A percentile compares a stretch with the other conserved stretches of the same genome.
phyloP scores from a whole-genome alignment of 2,329 filamentous ascomycete species.

The Fusarium sp. region DNA sequence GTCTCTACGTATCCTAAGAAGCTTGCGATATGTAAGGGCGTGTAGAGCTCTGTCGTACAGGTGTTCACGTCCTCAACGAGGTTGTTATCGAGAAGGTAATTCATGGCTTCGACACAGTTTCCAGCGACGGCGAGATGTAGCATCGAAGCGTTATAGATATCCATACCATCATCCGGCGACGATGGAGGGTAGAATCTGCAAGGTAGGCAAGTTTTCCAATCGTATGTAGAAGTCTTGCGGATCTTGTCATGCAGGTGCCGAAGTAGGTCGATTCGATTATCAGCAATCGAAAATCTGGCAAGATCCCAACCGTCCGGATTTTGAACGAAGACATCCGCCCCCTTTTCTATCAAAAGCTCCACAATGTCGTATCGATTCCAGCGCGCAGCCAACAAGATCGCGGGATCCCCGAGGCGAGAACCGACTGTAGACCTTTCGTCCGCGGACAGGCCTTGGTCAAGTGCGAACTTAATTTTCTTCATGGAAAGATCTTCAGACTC shows the following conservation, averaged over 20 bases:
- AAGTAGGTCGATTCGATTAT: not conserved
- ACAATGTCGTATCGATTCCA: not conserved
- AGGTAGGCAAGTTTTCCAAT: not conserved
- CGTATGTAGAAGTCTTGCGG: not conserved
- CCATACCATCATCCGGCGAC: not conserved
- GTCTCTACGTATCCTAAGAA: not conserved
- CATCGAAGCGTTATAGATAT: not conserved
- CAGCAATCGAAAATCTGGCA: not conserved
- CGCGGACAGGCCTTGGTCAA: not conserved
- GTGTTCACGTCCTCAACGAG: not conserved
- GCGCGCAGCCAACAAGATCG: not conserved
- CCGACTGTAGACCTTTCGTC: not conserved
- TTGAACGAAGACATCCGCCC: not conserved
- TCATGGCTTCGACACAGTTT: not conserved
- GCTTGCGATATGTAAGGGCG: not conserved
- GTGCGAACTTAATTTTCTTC: not conserved
- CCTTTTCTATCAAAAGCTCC: not conserved
- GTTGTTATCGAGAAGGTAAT: not conserved
- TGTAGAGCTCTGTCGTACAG: not conserved
- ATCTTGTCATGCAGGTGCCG: not conserved
- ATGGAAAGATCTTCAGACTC: not conserved
- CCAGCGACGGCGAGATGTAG: not conserved
- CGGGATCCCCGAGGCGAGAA: accelerated
- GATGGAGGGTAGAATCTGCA: not conserved
- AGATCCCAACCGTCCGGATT: not conserved